Conservation (phyloP, 164 flowering plant genomes). For the Sextonia rubra region DNA sequence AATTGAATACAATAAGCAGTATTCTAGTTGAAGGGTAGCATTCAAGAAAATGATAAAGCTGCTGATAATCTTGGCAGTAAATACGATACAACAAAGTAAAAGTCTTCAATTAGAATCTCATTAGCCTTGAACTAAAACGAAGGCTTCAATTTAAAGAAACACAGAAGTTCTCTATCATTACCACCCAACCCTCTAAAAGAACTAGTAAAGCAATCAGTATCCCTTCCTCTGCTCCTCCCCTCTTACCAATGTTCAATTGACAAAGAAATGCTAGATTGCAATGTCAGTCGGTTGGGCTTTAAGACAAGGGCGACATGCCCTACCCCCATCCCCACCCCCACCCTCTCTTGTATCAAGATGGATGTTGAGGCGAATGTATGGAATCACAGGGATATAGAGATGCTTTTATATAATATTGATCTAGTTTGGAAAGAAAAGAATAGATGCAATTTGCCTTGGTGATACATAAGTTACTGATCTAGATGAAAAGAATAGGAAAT, state of each 20-base stretch:
- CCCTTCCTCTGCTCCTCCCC: slow-evolving; percentile 8
- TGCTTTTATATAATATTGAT: neutral
- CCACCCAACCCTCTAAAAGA: slow-evolving; percentile 1
- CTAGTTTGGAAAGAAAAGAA: neutral
- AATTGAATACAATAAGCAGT: too few relatives aligned
- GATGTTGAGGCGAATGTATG: too few relatives aligned
- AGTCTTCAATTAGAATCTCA: too few relatives aligned
- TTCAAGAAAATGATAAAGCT: too few relatives aligned
- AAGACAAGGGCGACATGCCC: neutral
- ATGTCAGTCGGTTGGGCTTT: slow-evolving; percentile 1
- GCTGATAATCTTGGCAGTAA: too few relatives aligned
- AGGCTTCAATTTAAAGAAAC: too few relatives aligned
- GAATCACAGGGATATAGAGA: too few relatives aligned
- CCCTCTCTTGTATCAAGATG: neutral
- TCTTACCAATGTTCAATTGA: slow-evolving; percentile 5
- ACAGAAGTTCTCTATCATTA: too few relatives aligned
- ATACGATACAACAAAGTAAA: too few relatives aligned
- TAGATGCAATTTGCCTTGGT: neutral
- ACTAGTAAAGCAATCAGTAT: slow-evolving; percentile 3
- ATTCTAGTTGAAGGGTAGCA: too few relatives aligned
- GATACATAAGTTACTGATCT: neutral
- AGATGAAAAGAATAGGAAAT: neutral
- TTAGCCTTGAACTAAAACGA: too few relatives aligned
- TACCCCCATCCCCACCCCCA: neutral
- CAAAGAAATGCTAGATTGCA: slow-evolving; percentile 5